Conservation (phyloP, 257 asterid species). For the Gardenia jasminoides region DNA sequence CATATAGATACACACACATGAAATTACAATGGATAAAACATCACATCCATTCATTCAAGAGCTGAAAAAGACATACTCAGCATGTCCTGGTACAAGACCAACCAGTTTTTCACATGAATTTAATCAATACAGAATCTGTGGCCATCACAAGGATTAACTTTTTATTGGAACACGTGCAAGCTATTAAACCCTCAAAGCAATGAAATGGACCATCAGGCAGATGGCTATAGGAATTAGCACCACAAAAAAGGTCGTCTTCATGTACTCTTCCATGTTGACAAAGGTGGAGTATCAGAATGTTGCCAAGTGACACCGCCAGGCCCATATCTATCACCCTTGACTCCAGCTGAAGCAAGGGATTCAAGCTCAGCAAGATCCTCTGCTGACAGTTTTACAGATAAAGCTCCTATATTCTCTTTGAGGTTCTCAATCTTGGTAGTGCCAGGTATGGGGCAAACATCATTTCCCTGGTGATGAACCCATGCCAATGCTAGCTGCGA, state of each 20-base stretch:
- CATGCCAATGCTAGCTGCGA: conserved; percentile 59
- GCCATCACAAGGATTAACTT: background rate
- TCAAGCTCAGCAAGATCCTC: conserved; percentile 41
- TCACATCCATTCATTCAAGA: too few relatives aligned
- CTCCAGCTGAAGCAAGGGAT: conserved; percentile 31
- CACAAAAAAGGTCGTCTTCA: background rate
- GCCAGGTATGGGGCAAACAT: conserved; percentile 51
- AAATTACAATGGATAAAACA: too few relatives aligned
- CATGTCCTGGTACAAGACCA: too few relatives aligned
- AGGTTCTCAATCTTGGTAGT: conserved; percentile 43
- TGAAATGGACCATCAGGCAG: background rate
- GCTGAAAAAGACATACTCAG: too few relatives aligned
- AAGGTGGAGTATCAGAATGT: conserved; percentile 31
- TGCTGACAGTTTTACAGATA: conserved; percentile 23
- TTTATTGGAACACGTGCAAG: background rate
- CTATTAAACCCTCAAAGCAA: background rate
- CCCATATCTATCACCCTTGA: conserved; percentile 27
- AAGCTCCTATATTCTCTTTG: conserved; percentile 36
- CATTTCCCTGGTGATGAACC: conserved; percentile 59
- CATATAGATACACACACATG: too few relatives aligned
- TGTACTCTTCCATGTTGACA: conserved; percentile 29
- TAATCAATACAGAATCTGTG: too few relatives aligned
- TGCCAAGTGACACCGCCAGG: background rate
- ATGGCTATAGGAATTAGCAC: background rate
- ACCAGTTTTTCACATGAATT: too few relatives aligned